Percentiles rank a stretch among this genome's conserved stretches.
Evolutionary conservation across 345 rosid genomes (phyloP).

Genomic region (Aquilaria yunnanensis): DNA sequence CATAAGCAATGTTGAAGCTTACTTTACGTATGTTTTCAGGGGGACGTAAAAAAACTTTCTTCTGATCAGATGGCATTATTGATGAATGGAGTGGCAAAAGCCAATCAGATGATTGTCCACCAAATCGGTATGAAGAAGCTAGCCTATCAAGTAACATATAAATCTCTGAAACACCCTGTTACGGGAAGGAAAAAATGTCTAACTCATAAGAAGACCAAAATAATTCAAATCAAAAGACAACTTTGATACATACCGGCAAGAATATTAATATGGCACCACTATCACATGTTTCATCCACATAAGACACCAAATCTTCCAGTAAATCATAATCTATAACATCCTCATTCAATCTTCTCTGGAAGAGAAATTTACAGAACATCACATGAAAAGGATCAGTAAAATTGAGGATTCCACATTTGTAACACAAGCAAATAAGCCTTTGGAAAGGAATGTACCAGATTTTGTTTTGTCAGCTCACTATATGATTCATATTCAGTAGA

Average conservation of each 20-base stretch:
- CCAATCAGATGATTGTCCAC: conserved; percentile 82
- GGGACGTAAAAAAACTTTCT: conserved; percentile 69
- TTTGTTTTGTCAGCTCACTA: conserved; percentile 59
- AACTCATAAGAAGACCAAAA: neutral
- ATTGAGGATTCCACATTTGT: neutral
- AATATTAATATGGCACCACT: conserved; percentile 83
- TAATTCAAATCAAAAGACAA: neutral
- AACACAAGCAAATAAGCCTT: conserved; percentile 4
- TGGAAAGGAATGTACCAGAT: conserved; percentile 50
- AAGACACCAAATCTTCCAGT: conserved; percentile 81
- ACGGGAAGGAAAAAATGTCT: conserved; percentile 8
- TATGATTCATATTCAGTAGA: conserved; percentile 54
- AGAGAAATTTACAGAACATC: conserved; percentile 8
- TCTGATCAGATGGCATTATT: conserved; percentile 64
- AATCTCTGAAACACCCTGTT: conserved; percentile 81
- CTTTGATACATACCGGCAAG: conserved; percentile 60
- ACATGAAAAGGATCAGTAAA: neutral
- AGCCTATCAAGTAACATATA: conserved; percentile 62
- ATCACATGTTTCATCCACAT: conserved; percentile 70
- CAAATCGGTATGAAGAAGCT: conserved; percentile 75
- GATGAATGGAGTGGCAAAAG: conserved; percentile 89
- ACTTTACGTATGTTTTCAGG: conserved; percentile 78
- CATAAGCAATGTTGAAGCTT: conserved; percentile 9
- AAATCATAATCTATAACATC: conserved; percentile 82
- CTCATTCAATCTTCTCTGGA: conserved; percentile 80